phyloP scores from a whole-genome alignment of 169 alveolate genomes.

The Eimeria acervulina region DNA sequence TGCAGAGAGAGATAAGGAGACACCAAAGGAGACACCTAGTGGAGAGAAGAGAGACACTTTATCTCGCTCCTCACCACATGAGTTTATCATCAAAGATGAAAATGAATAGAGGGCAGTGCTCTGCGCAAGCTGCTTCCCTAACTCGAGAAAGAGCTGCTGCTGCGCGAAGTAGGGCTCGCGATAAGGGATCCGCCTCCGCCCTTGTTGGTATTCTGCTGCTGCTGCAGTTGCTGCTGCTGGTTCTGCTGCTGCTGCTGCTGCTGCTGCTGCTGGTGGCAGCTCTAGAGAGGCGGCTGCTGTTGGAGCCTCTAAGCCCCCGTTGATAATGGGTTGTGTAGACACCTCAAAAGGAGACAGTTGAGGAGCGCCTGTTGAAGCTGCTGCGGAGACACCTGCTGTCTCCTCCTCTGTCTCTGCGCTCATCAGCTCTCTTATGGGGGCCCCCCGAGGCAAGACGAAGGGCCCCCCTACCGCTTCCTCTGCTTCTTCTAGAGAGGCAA shows the following conservation, averaged over 20 bases:
- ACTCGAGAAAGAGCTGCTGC: conserved; percentile 54
- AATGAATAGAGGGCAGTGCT: conserved; percentile 77
- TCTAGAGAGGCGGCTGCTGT: not conserved
- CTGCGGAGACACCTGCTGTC: not conserved
- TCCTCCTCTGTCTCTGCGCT: not conserved
- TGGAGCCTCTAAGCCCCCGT: not conserved
- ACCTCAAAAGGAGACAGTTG: not conserved
- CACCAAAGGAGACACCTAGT: not conserved
- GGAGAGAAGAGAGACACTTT: not conserved
- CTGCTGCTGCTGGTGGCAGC: not conserved
- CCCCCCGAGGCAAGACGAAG: not conserved
- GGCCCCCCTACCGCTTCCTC: not conserved
- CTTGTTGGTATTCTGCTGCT: not conserved
- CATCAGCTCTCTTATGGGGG: conserved; percentile 28
- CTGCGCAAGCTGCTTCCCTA: conserved; percentile 68
- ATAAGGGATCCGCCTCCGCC: not conserved
- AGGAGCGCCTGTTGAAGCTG: not conserved
- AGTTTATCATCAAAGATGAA: conserved; percentile 64
- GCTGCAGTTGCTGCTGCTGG: not conserved
- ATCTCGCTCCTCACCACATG: conserved; percentile 49
- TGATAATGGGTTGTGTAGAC: not conserved
- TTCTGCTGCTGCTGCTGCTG: not conserved
- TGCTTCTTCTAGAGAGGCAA: not conserved
- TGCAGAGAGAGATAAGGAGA: no score
- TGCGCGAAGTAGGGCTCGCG: conserved; percentile 19